Evolutionary conservation across 2,329 filamentous ascomycete genomes (phyloP), one percentile per base, ranked within the genome.

Genomic region (Phaeomoniella chlamydospora): DNA sequence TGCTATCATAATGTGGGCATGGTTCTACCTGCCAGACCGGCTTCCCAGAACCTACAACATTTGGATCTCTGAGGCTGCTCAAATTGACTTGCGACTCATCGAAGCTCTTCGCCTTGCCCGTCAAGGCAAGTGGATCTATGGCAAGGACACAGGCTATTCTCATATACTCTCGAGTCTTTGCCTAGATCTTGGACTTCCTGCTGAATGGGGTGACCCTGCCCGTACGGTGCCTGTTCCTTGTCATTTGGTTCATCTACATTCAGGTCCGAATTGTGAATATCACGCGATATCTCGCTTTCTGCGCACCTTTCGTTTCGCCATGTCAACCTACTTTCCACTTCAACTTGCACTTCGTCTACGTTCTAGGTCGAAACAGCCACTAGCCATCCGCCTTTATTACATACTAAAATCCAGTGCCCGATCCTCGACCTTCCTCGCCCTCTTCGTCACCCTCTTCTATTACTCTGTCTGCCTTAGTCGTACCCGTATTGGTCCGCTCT

Each of bases 1-100:
- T 29, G 79, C 77, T 15, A 60, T 83, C 26, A 77, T 92, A 45
- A 93, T 92, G 85, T 88, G 82, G 79, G 72, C 82, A 13, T 93
- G 82, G 81, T 78, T 92, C 53, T 93, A 88, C 59, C 55, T 65
- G 6, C 82, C 84, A 0, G 65, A 72, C 22, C 68, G 72, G 14
- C 67, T 93, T 2, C 85, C 85, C 2, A 67, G 62, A 17, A 68
- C 77, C 29, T 92, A 92, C 59, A 78, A 76, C 48, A 78, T 76
- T 51, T 92, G 85, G 84, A 90, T 93, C 46, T 73, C 70, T 29
- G 75, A 77, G 15, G 80, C 79, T 3, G 84, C 85, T 3, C 68
- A 77, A 31, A 74, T 90, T 14, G 85, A 93, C 52, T 49, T 58
- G 11, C 79, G 84, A 4, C 70, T 93, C 16, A 72, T 90, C 36